Percentiles rank a stretch among this genome's conserved stretches.
Evolutionary conservation across 1,139 yeast genomes (phyloP).

Genomic region (Saccharomyces pastorianus): DNA sequence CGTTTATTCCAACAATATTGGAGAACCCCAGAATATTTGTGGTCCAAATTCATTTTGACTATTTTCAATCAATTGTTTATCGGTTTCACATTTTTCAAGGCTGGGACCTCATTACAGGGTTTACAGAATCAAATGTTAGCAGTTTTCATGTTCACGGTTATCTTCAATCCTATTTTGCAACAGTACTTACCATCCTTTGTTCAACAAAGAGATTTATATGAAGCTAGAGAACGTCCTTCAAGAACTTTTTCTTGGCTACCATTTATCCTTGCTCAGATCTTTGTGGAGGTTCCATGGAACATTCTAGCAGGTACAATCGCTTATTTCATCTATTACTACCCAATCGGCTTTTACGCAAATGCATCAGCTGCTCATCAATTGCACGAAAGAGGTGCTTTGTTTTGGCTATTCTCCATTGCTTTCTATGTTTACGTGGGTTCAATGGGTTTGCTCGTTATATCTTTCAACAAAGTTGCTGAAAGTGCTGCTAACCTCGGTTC

Average conservation of each 20-base stretch:
- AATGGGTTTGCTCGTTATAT: slow-evolving; percentile 49
- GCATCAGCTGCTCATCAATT: slow-evolving; percentile 45
- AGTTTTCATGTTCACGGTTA: slow-evolving; percentile 52
- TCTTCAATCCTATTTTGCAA: slow-evolving; percentile 53
- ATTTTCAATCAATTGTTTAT: slow-evolving; percentile 48
- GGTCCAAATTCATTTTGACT: slow-evolving; percentile 45
- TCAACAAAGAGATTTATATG: slow-evolving; percentile 64
- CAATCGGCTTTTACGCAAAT: slow-evolving; percentile 57
- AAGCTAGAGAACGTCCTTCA: slow-evolving; percentile 75
- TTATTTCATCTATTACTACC: slow-evolving; percentile 71
- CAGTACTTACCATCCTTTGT: slow-evolving; percentile 67
- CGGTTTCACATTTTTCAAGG: slow-evolving; percentile 68
- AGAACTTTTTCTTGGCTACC: slow-evolving; percentile 54
- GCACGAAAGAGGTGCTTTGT: slow-evolving; percentile 52
- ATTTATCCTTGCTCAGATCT: slow-evolving; percentile 48
- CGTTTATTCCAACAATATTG: slow-evolving; percentile 51
- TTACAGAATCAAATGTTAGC: slow-evolving; percentile 59
- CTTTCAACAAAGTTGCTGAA: slow-evolving; percentile 49
- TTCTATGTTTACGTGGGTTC: slow-evolving; percentile 54
- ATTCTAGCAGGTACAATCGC: slow-evolving; percentile 53
- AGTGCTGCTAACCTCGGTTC: slow-evolving; percentile 63
- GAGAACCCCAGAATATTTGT: slow-evolving; percentile 55
- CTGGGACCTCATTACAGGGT: slow-evolving; percentile 50
- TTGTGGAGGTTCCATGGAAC: slow-evolving; percentile 70
- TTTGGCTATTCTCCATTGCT: slow-evolving; percentile 46